A percentile compares a stretch with the other conserved stretches of the same genome.
phyloP scores from a whole-genome alignment of 75 land plant genomes.

The Selaginella tamariscina region DNA sequence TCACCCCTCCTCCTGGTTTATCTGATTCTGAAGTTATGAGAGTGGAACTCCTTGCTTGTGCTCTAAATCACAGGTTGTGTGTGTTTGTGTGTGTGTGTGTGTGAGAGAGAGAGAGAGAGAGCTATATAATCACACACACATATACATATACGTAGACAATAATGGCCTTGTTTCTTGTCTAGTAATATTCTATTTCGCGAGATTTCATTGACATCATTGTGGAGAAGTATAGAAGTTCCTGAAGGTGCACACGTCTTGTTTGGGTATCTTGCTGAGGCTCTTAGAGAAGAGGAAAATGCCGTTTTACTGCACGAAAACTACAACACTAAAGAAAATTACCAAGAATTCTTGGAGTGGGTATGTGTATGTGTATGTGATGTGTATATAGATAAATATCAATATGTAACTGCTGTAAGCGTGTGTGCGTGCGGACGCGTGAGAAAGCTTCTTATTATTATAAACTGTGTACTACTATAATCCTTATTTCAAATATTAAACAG shows the following conservation, averaged over 20 bases:
- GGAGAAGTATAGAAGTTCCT: constrained; percentile 73
- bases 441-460: background rate
- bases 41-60: constrained; percentile 63
- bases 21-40: constrained; percentile 39
- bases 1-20: constrained; percentile 67
- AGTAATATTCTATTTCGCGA: constrained; percentile 87
- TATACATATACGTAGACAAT: background rate
- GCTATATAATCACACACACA: background rate
- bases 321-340: constrained; percentile 51
- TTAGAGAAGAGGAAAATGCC: constrained; percentile 53
- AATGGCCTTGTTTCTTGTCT: constrained; percentile 10
- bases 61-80: constrained; percentile 60
- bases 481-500: too few relatives aligned
- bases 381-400: background rate
- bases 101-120: too few relatives aligned
- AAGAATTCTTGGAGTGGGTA: constrained; percentile 92
- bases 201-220: constrained; percentile 79
- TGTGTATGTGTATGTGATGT: background rate
- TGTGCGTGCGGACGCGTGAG: background rate
- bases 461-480: background rate
- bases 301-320: constrained; percentile 35
- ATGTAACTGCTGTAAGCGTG: too few relatives aligned
- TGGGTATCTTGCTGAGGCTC: constrained; percentile 72
- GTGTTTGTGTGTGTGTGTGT: too few relatives aligned
- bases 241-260: constrained; percentile 74